Percentiles rank a stretch among this genome's conserved stretches.
Evolutionary conservation across 164 flowering plant genomes (phyloP).

Genomic region (Macadamia tetraphylla): DNA sequence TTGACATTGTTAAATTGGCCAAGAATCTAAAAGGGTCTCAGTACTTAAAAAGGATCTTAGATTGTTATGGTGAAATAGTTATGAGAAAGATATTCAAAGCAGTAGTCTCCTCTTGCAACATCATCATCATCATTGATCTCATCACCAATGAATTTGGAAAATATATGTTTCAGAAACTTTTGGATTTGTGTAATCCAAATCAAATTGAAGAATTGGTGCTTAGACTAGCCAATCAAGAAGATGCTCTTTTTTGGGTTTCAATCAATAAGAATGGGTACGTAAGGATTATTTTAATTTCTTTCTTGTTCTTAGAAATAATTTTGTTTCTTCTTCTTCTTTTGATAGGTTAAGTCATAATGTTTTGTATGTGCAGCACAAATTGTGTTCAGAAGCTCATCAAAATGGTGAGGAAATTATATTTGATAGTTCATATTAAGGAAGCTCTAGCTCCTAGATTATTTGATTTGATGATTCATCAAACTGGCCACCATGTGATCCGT

Average conservation of each 20-base stretch:
- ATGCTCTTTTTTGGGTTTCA: neutral
- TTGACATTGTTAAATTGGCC: neutral
- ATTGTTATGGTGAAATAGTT: neutral
- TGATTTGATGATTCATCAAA: neutral
- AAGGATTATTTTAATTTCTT: too few relatives aligned
- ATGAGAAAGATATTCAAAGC: neutral
- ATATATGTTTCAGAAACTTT: neutral
- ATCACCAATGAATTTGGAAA: conserved; percentile 2
- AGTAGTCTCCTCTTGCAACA: neutral
- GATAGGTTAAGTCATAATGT: neutral
- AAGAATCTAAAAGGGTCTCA: neutral
- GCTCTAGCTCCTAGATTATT: neutral
- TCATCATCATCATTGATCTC: neutral
- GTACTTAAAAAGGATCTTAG: conserved; percentile 5
- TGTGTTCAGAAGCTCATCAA: conserved; percentile 9
- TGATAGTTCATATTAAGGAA: neutral
- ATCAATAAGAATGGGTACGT: neutral
- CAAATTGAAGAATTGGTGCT: neutral
- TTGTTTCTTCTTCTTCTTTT: neutral
- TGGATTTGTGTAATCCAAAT: neutral
- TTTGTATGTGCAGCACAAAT: neutral
- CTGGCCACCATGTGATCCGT: conserved; percentile 1
- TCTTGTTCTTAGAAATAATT: too few relatives aligned
- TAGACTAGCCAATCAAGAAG: neutral
- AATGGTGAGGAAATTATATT: neutral